These are phyloP conservation scores for Hymenoscyphus occultus DNA, from an alignment of 2,329 filamentous ascomycete genomes.

Conservation along the genomic window DNA sequence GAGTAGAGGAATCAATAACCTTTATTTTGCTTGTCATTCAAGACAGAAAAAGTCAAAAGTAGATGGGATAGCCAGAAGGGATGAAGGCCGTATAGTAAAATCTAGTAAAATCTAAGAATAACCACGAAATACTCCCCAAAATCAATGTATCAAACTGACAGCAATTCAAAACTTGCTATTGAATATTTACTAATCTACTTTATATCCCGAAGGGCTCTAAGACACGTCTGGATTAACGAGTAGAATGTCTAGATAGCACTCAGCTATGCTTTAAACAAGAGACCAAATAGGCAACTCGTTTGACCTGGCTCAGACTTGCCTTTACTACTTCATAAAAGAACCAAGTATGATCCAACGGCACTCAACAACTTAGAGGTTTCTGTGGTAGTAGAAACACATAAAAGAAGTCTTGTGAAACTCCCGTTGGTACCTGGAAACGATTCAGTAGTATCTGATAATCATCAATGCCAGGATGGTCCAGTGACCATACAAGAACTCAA, in stretches of 20 bases:
- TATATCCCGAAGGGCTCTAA: not conserved
- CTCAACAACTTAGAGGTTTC: conserved; percentile 34
- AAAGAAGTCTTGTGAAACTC: conserved; percentile 28
- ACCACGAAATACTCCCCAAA: too few species aligned
- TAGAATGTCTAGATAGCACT: not conserved
- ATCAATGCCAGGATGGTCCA: conserved; percentile 53
- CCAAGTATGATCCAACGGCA: conserved; percentile 28
- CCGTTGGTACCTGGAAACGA: conserved; percentile 37
- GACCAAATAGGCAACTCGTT: not conserved
- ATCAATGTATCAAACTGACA: not conserved
- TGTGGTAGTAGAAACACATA: conserved; percentile 49
- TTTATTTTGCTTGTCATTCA: too few species aligned
- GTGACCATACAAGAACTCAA: conserved; percentile 31
- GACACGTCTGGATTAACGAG: not conserved
- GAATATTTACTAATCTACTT: not conserved
- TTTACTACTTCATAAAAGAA: conserved; percentile 43
- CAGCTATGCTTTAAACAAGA: not conserved
- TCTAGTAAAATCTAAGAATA: too few species aligned
- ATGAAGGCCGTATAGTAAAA: too few species aligned
- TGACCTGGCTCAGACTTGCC: conserved; percentile 60
- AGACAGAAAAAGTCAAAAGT: too few species aligned
- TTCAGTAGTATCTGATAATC: conserved; percentile 76
- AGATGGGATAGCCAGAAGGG: too few species aligned
- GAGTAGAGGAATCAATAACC: too few species aligned
- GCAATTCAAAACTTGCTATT: not conserved